Conservation (phyloP, 108 stramenopile species). For the Skeletonema grethae region DNA sequence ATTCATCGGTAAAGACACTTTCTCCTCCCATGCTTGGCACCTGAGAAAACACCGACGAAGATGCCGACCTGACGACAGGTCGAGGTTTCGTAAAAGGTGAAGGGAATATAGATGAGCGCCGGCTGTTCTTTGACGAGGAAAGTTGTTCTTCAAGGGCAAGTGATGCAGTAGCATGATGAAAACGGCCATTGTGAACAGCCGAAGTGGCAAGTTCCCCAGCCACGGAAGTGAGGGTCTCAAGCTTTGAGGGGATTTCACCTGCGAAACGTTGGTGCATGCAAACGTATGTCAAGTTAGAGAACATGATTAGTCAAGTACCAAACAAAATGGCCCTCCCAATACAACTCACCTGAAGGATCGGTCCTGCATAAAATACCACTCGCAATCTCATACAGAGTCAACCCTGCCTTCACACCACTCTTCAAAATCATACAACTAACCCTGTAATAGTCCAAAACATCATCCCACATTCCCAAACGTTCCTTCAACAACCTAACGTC, state of each 20-base stretch:
- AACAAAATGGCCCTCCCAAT: no score
- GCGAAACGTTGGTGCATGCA: neutral
- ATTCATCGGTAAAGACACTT: slow-evolving; percentile 45
- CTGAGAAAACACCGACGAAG: slow-evolving; percentile 38
- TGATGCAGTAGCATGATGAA: slow-evolving; percentile 81
- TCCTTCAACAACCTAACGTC: slow-evolving; percentile 72
- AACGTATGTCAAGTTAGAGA: neutral
- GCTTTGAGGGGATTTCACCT: slow-evolving; percentile 77
- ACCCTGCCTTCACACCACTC: slow-evolving; percentile 69
- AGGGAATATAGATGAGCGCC: slow-evolving; percentile 3
- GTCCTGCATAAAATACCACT: slow-evolving; percentile 80
- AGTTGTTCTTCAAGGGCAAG: slow-evolving; percentile 75
- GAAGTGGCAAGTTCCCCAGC: slow-evolving; percentile 74
- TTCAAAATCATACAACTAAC: slow-evolving; percentile 73
- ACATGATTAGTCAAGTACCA: neutral
- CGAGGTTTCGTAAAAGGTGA: slow-evolving; percentile 20
- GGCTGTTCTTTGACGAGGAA: slow-evolving; percentile 29
- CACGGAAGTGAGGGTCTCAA: slow-evolving; percentile 77
- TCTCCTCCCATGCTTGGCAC: slow-evolving; percentile 26
- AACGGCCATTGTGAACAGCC: slow-evolving; percentile 78
- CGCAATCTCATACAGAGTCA: slow-evolving; percentile 85
- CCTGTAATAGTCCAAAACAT: slow-evolving; percentile 79
- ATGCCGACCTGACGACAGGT: slow-evolving; percentile 40
- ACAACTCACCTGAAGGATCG: slow-evolving; percentile 51
- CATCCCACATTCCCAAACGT: slow-evolving; percentile 61